A percentile compares a stretch with the other conserved stretches of the same genome.
phyloP scores from a whole-genome alignment of 495 filamentous ascomycete species.

The Sordaria brevicollis region DNA sequence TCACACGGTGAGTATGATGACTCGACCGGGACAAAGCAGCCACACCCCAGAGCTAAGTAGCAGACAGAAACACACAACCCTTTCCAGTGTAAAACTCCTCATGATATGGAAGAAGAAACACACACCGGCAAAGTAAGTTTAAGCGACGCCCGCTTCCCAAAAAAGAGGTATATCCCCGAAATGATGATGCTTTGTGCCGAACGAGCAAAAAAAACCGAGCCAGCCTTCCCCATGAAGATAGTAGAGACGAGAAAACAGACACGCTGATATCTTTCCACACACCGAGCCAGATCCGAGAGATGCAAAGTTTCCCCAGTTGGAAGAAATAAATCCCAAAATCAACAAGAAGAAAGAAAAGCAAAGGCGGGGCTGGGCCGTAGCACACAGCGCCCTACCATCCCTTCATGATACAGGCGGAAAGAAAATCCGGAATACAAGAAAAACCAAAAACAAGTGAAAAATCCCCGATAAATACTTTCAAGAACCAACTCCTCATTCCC shows the following conservation, averaged over 20 bases:
- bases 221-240: background rate
- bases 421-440: slow-evolving; percentile 2
- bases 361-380: slow-evolving; percentile 4
- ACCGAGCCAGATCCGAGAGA: slow-evolving; percentile 17
- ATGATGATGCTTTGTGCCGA: background rate
- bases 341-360: slow-evolving; percentile 12
- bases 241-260: background rate
- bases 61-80: background rate
- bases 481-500: slow-evolving; percentile 20
- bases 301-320: slow-evolving; percentile 14
- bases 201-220: background rate
- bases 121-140: background rate
- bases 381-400: slow-evolving; percentile 8
- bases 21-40: background rate
- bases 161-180: background rate
- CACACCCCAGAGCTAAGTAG: background rate
- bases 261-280: background rate
- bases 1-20: background rate
- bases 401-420: slow-evolving; percentile 16
- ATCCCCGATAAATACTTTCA: slow-evolving; percentile 8
- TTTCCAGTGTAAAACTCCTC: background rate
- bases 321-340: slow-evolving; percentile 9
- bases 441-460: slow-evolving; percentile 1
- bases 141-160: background rate
- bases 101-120: background rate